Conservation (phyloP, 257 asterid species). For the Catharanthus roseus region DNA sequence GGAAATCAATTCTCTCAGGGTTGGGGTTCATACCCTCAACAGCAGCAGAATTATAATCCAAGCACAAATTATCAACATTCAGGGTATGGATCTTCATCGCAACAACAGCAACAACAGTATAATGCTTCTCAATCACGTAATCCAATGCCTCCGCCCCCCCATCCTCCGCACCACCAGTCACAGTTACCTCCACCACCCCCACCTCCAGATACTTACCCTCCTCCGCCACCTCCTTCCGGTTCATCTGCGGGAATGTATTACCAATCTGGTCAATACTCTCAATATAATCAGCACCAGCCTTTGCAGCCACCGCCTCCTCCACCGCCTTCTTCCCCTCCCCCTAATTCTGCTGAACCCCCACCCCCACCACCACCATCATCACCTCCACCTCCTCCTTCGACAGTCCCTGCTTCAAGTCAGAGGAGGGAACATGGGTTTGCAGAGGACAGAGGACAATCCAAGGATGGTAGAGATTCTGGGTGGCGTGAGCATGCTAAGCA, state of each 20-base stretch:
- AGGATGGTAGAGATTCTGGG: slow-evolving; percentile 26
- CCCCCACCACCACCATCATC: slow-evolving; percentile 63
- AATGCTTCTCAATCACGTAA: slow-evolving; percentile 32
- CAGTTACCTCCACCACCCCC: slow-evolving; percentile 73
- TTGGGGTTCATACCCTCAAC: slow-evolving; percentile 18
- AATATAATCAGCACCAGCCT: slow-evolving; percentile 35
- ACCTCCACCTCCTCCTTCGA: slow-evolving; percentile 50
- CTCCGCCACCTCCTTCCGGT: slow-evolving; percentile 53
- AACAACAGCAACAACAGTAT: slow-evolving; percentile 27
- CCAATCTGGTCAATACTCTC: slow-evolving; percentile 37
- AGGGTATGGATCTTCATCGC: slow-evolving; percentile 39
- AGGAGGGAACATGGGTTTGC: slow-evolving; percentile 45
- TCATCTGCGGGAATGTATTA: slow-evolving; percentile 29
- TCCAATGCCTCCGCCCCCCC: slow-evolving; percentile 45
- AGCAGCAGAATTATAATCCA: slow-evolving; percentile 41
- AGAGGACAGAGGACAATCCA: slow-evolving; percentile 23
- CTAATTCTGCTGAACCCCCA: slow-evolving; percentile 40
- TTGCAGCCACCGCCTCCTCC: slow-evolving; percentile 61
- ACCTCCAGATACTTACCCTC: slow-evolving; percentile 64
- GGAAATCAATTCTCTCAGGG: slow-evolving; percentile 35
- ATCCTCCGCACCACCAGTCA: slow-evolving; percentile 45
- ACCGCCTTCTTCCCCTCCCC: slow-evolving; percentile 43
- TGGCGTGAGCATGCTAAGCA: slow-evolving; percentile 41
- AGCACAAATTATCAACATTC: slow-evolving; percentile 31
- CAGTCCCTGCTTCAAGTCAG: slow-evolving; percentile 35